Conservation (phyloP, 2,329 filamentous ascomycete genomes). For the Beauveria varroae region DNA sequence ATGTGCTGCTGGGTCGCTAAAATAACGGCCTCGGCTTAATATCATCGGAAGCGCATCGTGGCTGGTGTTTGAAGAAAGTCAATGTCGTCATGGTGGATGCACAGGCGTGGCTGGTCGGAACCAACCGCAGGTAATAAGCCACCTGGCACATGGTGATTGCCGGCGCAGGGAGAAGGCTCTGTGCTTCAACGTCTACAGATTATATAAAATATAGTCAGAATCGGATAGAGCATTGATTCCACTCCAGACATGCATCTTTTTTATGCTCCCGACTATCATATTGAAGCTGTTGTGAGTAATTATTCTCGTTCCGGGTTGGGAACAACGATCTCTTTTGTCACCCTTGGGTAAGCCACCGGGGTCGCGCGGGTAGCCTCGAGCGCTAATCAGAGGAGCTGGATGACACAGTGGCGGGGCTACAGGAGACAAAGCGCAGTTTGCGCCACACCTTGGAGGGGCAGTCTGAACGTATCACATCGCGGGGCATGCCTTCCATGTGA, state of each 20-base stretch:
- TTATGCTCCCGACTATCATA: too few species aligned
- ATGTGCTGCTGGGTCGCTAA: not conserved
- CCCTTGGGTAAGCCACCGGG: not conserved
- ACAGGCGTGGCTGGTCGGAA: constrained; percentile 3
- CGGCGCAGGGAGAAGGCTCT: too few species aligned
- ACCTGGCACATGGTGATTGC: too few species aligned
- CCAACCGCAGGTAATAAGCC: not conserved
- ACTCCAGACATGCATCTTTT: too few species aligned
- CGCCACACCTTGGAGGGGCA: constrained; percentile 5
- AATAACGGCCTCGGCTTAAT: not conserved
- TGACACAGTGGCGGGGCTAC: not conserved
- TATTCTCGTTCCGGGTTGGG: too few species aligned
- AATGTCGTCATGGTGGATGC: constrained; percentile 9
- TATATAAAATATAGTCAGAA: too few species aligned
- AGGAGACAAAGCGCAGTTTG: not conserved
- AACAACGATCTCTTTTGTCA: too few species aligned
- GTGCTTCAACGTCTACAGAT: too few species aligned
- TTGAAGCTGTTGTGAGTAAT: too few species aligned
- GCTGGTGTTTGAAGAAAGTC: not conserved
- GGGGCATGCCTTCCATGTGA: constrained; percentile 1
- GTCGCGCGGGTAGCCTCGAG: too few species aligned
- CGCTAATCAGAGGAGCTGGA: not conserved
- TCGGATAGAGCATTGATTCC: too few species aligned
- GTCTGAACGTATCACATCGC: not conserved
- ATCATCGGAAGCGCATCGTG: not conserved